Conservation (phyloP, 2,329 filamentous ascomycete genomes). For the Grosmannia penicillata region DNA sequence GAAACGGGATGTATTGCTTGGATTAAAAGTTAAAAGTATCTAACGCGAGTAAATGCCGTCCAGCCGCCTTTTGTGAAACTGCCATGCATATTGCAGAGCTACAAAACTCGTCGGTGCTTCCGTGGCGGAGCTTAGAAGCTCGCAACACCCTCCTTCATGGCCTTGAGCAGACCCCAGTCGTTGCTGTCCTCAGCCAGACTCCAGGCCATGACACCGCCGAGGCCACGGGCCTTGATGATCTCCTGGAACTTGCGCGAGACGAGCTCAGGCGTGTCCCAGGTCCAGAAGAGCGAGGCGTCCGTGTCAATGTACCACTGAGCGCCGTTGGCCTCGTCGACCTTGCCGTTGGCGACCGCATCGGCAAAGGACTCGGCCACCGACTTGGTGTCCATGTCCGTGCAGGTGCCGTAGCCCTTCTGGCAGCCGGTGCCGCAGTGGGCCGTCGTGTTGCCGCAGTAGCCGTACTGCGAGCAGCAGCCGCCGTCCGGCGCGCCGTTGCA, state of each 20-base stretch:
- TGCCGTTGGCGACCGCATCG: conserved; percentile 23
- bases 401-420: conserved; percentile 6
- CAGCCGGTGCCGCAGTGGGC: conserved; percentile 8
- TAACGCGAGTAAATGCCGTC: no score
- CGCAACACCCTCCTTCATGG: conserved; percentile 2
- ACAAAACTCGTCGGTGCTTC: not conserved
- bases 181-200: conserved; percentile 32
- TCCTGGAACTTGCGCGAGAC: conserved; percentile 28
- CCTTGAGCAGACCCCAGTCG: conserved; percentile 13
- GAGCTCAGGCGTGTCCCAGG: conserved; percentile 36
- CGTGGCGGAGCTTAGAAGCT: not conserved
- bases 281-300: conserved; percentile 32
- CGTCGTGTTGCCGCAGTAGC: conserved; percentile 5
- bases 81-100: not conserved
- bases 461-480: conserved; percentile 8
- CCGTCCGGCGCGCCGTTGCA: conserved; percentile 3
- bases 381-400: conserved; percentile 1
- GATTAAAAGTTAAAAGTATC: no score
- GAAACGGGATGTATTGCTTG: no score
- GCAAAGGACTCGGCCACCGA: conserved; percentile 20
- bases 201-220: conserved; percentile 28
- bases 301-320: conserved; percentile 41
- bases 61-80: no score
- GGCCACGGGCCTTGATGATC: not conserved
- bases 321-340: conserved; percentile 30